Percentiles rank a stretch among this genome's conserved stretches.
phyloP scores from a whole-genome alignment of 345 rosid species.

The Arabidopsis arenosa region DNA sequence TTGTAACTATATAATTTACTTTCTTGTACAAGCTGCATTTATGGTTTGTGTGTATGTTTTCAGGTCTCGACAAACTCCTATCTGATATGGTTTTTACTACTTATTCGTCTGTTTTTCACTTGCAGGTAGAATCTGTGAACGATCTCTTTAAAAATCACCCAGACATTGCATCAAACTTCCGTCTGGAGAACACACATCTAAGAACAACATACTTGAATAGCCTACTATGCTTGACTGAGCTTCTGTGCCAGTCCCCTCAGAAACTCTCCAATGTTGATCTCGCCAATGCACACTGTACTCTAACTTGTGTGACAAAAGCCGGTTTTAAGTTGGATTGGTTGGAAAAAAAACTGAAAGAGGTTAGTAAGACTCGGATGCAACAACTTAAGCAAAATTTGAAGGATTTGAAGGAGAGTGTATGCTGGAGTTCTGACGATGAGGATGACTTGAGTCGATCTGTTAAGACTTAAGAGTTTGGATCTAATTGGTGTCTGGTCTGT shows the following conservation, averaged over 20 bases:
- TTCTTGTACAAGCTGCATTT: no score
- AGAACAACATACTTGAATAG: not conserved
- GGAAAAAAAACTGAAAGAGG: not conserved
- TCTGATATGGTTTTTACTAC: no score
- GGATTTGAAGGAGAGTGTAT: not conserved
- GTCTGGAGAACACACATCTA: not conserved
- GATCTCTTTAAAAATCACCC: not conserved
- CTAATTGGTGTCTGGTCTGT: no score
- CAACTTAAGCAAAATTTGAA: not conserved
- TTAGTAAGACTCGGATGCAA: not conserved
- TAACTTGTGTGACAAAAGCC: not conserved
- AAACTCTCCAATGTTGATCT: not conserved
- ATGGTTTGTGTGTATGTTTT: no score
- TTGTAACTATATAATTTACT: no score
- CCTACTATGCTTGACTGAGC: not conserved
- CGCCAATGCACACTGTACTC: not conserved
- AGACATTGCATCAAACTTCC: not conserved
- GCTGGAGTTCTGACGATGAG: not conserved
- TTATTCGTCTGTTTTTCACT: not conserved
- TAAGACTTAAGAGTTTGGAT: no score
- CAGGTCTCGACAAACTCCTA: no score
- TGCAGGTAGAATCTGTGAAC: not conserved
- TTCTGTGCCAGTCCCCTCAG: not conserved
- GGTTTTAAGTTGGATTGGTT: not conserved
- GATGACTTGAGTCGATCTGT: no score